Base-by-base conservation (phyloP, 208 protist species). In the Vickermania spadyakhi region DNA sequence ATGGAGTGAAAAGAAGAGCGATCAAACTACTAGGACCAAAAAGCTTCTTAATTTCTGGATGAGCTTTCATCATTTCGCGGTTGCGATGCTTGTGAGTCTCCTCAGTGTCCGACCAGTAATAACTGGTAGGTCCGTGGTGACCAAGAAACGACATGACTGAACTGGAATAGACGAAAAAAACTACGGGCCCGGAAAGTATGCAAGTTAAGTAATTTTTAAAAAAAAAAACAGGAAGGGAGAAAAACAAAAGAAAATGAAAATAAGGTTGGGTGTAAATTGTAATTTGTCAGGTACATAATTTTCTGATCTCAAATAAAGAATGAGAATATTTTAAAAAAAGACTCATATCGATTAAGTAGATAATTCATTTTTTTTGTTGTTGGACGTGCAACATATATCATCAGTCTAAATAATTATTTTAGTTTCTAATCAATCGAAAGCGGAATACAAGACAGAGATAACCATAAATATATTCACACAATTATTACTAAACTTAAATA, bases 11-110 rank as follows among this genome's bases (percentile, higher is more conserved):
- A 28, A 86, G 50, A 30, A 58, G 56, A 28, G 65, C 68, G 22
- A 86, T 63, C 74, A 54, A 81, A 22, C 75, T 75, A 62, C 92
- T 80, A 0, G 67, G 70, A 0, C 89, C 88, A 54, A 79, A 82
- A 0, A 94, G 73, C 41, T 91, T 74, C 23, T 84, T 86, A 51
- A 96, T 85, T 63, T 95, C 77, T 0, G 76, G 68, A 59, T 96
- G 77, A 14, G 71, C 70, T 65, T 91, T 81, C 29, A 96, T 55
- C 64, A 97, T 96, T 49, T 64, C 75, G 31, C 71, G 73, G 45
- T 81, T 74, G 36, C 93, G 76, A 5, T 42, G 45, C 5, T 63
- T 68, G 66, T 97, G 93, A n/a, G 72, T 73, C 25, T 89, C 65
- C 26, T 89, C 77, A 1, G 63, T 68, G 30, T 81, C 70, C 2